Conservation (phyloP, 129 eudicot genomes). For the Flaveria bidentis region DNA sequence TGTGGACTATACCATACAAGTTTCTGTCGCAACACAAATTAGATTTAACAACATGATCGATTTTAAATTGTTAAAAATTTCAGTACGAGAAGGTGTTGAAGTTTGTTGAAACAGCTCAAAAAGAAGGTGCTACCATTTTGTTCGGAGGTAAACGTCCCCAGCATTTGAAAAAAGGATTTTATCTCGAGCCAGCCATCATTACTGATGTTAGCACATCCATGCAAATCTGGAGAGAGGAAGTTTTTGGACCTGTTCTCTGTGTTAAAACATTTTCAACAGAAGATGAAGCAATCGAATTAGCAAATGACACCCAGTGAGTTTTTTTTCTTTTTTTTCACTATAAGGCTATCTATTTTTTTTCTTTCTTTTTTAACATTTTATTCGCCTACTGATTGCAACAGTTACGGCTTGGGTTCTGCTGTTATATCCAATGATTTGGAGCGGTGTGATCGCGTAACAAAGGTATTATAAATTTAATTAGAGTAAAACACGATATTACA, state of each 20-base stretch:
- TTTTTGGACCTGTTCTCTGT: conserved; percentile 94
- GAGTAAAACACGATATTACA: not conserved
- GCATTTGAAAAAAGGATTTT: conserved; percentile 79
- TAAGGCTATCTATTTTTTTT: not conserved
- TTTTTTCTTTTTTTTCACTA: not conserved
- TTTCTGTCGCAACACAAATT: not conserved
- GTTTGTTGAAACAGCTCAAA: conserved; percentile 81
- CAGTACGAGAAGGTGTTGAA: conserved; percentile 89
- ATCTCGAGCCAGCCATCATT: conserved; percentile 74
- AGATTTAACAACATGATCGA: not conserved
- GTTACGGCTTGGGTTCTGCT: conserved; percentile 92
- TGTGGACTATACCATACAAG: not conserved
- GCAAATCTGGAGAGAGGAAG: conserved; percentile 99
- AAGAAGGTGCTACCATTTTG: conserved; percentile 89
- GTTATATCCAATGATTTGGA: conserved; percentile 86
- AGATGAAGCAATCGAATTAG: conserved; percentile 93
- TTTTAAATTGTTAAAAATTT: conserved; percentile 10
- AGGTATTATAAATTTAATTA: conserved; percentile 48
- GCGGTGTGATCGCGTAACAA: conserved; percentile 81
- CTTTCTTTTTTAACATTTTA: not conserved
- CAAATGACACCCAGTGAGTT: conserved; percentile 91
- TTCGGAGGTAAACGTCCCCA: conserved; percentile 86
- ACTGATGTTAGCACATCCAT: conserved; percentile 83
- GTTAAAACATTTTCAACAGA: conserved; percentile 87
- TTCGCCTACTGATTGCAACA: conserved; percentile 29